Percentiles rank a stretch among this genome's conserved stretches.
Conservation (phyloP, 139 green algal species). For the Micractinium conductrix region DNA sequence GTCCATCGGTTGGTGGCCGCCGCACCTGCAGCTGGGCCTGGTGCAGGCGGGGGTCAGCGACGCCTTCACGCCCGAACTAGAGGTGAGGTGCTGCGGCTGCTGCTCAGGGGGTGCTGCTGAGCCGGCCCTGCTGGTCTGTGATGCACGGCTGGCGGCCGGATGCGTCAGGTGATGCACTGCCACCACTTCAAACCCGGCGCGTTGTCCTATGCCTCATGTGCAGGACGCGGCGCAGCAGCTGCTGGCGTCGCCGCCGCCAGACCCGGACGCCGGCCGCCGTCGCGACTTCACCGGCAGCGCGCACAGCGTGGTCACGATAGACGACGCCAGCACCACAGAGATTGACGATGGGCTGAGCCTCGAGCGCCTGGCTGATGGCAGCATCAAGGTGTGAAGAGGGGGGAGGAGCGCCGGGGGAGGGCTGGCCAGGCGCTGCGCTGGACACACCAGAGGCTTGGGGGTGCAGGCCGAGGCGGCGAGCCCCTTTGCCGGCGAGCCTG, state of each 20-base stretch:
- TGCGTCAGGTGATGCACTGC: too few species aligned
- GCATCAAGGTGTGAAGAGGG: conserved; percentile 2
- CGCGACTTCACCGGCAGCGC: conserved; percentile 68
- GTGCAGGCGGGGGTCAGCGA: conserved; percentile 43
- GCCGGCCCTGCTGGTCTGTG: neutral
- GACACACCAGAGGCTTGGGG: too few species aligned
- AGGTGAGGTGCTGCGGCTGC: conserved; percentile 30
- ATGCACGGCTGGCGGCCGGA: too few species aligned
- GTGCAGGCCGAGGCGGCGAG: too few species aligned
- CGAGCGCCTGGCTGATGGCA: conserved; percentile 59
- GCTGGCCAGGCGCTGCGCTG: too few species aligned
- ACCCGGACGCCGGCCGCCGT: conserved; percentile 62
- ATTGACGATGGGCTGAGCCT: conserved; percentile 86
- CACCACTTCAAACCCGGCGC: too few species aligned
- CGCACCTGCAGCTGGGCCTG: conserved; percentile 68
- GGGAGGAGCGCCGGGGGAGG: too few species aligned
- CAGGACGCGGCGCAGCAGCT: conserved; percentile 58
- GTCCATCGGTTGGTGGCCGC: conserved; percentile 58
- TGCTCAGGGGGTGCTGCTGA: neutral
- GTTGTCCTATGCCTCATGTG: too few species aligned
- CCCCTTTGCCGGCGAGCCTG: too few species aligned
- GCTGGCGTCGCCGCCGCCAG: conserved; percentile 48
- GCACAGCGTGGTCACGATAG: conserved; percentile 76
- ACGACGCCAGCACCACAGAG: conserved; percentile 84
- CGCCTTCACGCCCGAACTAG: conserved; percentile 40